Conservation (phyloP, 75 land plant species). For the Pinus tabuliformis region DNA sequence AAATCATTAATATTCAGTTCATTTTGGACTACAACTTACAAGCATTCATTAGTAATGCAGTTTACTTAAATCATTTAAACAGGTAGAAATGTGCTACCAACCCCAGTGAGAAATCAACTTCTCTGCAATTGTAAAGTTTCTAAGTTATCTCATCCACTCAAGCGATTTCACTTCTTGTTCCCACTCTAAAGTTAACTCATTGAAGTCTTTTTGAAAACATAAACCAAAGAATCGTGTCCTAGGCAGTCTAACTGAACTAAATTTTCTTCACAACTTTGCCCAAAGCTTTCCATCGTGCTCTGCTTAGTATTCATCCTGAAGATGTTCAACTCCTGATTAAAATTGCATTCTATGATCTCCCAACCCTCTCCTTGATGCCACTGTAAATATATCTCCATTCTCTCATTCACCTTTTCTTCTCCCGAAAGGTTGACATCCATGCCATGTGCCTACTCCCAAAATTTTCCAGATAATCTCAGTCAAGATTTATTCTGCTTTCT, state of each 20-base stretch:
- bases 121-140: not conserved
- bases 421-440: not conserved
- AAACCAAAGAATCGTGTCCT: not conserved
- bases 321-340: not conserved
- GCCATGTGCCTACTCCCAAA: not conserved
- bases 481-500: not conserved
- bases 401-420: not conserved
- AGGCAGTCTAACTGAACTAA: not conserved
- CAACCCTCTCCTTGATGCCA: not conserved
- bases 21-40: too few relatives aligned
- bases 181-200: not conserved
- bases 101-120: not conserved
- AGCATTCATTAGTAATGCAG: not conserved
- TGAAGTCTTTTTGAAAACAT: not conserved
- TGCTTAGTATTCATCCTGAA: not conserved
- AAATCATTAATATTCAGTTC: not conserved
- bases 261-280: not conserved
- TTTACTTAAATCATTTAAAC: slow-evolving; percentile 1
- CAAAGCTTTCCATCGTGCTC: not conserved
- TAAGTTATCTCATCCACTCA: not conserved
- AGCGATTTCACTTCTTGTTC: not conserved
- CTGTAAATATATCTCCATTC: not conserved
- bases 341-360: not conserved
- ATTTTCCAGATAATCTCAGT: not conserved
- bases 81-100: too few relatives aligned